Percentiles rank a stretch among this genome's conserved stretches.
Evolutionary conservation across 23 red algal species (phyloP).

Genomic region (Gracilaria vermiculophylla): DNA sequence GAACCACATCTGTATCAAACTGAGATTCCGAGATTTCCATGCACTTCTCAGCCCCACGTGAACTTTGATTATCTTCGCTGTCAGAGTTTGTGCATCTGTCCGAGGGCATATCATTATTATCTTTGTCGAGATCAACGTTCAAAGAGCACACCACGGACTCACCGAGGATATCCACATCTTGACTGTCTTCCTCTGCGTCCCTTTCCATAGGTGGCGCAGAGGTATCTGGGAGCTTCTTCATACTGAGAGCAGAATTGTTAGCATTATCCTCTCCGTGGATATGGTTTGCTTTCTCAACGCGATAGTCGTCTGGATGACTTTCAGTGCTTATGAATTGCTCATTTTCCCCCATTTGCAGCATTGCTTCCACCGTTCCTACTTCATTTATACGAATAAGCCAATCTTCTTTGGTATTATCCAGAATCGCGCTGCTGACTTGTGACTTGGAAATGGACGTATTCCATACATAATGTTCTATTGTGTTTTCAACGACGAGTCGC

Average conservation of each 20-base stretch:
- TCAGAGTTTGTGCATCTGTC: not conserved
- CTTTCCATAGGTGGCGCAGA: not conserved
- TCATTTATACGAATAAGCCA: constrained; percentile 31
- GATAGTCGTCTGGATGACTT: constrained; percentile 17
- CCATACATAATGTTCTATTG: constrained; percentile 87
- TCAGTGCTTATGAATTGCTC: constrained; percentile 19
- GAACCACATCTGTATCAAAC: constrained; percentile 42
- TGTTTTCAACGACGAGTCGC: constrained; percentile 78
- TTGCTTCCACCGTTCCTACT: constrained; percentile 49
- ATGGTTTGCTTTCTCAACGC: constrained; percentile 15
- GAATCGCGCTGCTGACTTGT: constrained; percentile 61
- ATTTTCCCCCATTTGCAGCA: constrained; percentile 54
- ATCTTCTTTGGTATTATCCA: constrained; percentile 73
- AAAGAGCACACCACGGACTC: constrained; percentile 35
- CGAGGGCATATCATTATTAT: not conserved
- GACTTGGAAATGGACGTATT: constrained; percentile 60
- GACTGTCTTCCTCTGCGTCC: not conserved
- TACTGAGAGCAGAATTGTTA: not conserved
- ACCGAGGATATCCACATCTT: constrained; percentile 35
- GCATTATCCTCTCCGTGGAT: not conserved
- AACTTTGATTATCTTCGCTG: not conserved
- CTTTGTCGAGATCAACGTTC: constrained; percentile 20
- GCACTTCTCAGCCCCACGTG: not conserved
- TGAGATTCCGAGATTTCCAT: constrained; percentile 14
- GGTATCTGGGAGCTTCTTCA: not conserved